Base-by-base conservation (phyloP, 1,139 yeast species). In the Protomyces lactucae-debilis region DNA sequence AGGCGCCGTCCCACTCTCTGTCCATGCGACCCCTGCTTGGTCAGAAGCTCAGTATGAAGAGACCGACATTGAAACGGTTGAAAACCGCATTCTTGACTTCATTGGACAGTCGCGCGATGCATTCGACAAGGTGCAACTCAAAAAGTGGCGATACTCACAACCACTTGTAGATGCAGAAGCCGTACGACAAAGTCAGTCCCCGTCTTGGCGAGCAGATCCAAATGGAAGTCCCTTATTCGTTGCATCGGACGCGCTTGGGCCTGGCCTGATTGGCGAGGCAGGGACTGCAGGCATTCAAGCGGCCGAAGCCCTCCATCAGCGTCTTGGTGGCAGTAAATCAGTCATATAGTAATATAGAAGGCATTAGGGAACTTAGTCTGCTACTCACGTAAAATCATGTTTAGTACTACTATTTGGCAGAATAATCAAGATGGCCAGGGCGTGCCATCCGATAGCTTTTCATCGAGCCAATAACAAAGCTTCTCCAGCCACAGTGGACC, bases 221-320 rank as follows among this genome's bases (percentile, higher is more conserved):
- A 4, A 18, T 14, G 45, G 36, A 12, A 52, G 57, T 3, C 45
- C 57, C 18, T 16, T 59, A 18, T 1, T 59, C 5, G 57, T 59
- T 10, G 53, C 52, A 16, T 59, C 63, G 12, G 63, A 59, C n/a
- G 63, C 45, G 12, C 55, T 59, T 18, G 53, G 57, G 12, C 43
- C 32, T 5, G 63, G 63, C n/a, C 21, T 52, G 52, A 59, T 59
- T 18, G 43, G 46, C 23, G 52, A 52, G 8, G 63, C 63, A 16
- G 63, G 63, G 2, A 57, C 43, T 14, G 56, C 63, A 25, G 63
- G 57, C 32, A 59, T 59, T 25, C 32, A 32, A 16, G 63, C 63
- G n/a, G 63, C 63, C 23, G n/a, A 40, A n/a, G 52, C 21, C 28
- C 37, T 59, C 14, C 43, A 55, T 8, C 36, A 18, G 12, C 56